Conservation (phyloP, 23 red algal genomes). For the Gracilaria gracilis region DNA sequence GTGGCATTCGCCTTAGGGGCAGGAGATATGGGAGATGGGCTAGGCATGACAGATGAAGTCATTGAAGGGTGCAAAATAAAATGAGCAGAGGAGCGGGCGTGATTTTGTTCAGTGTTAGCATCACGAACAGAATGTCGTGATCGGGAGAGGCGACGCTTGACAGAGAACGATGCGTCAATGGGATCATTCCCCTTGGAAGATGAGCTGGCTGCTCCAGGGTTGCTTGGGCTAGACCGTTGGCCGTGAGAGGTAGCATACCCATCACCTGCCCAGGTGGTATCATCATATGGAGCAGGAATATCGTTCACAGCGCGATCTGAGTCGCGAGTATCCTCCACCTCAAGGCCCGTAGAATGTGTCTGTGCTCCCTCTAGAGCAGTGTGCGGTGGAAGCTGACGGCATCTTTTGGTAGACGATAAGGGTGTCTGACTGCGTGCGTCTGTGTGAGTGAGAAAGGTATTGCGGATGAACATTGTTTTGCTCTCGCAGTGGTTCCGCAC, state of each 20-base stretch:
- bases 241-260: constrained; percentile 33
- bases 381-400: constrained; percentile 69
- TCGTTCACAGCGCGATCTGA: constrained; percentile 51
- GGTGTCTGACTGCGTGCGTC: constrained; percentile 34
- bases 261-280: constrained; percentile 50
- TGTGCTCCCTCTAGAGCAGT: constrained; percentile 48
- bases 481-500: constrained; percentile 53
- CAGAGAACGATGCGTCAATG: constrained; percentile 23
- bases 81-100: background rate
- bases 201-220: constrained; percentile 26
- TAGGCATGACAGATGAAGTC: constrained; percentile 8
- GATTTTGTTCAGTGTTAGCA: constrained; percentile 15
- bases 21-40: constrained; percentile 13
- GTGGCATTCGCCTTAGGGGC: constrained; percentile 62
- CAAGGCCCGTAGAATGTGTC: constrained; percentile 62
- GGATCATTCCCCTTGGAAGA: constrained; percentile 21
- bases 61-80: constrained; percentile 1
- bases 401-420: constrained; percentile 60
- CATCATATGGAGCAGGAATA: constrained; percentile 45
- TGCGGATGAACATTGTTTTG: constrained; percentile 28
- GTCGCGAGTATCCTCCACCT: constrained; percentile 39
- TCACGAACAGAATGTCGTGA: constrained; percentile 26
- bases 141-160: constrained; percentile 41
- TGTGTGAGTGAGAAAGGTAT: constrained; percentile 14
- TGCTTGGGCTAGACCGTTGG: constrained; percentile 10